phyloP scores from a whole-genome alignment of 2,329 filamentous ascomycete species.

The Claviceps sp. region DNA sequence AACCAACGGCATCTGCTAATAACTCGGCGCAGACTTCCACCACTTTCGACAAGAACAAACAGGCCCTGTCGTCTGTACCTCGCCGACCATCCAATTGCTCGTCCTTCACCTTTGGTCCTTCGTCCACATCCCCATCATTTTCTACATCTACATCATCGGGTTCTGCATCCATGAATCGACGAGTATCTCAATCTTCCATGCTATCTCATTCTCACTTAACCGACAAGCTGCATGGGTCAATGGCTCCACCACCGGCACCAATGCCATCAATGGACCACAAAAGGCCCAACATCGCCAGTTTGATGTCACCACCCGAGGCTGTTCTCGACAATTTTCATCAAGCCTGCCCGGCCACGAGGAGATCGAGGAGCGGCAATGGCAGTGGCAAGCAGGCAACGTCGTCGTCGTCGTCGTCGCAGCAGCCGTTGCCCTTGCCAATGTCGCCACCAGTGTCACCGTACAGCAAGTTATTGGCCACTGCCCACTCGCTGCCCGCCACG shows the following conservation, averaged over 20 bases:
- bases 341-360: conserved; percentile 2
- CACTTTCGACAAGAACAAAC: conserved; percentile 16
- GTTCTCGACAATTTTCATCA: conserved; percentile 38
- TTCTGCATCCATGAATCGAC: conserved; percentile 7
- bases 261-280: conserved; percentile 16
- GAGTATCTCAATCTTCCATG: conserved; percentile 13
- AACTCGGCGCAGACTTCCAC: conserved; percentile 9
- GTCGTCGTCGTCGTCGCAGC: conserved; percentile 19
- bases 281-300: conserved; percentile 37
- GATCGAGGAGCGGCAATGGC: conserved; percentile 10
- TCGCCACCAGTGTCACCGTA: conserved; percentile 46
- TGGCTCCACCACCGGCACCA: conserved; percentile 16
- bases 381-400: conserved; percentile 11
- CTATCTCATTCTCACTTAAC: conserved; percentile 12
- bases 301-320: conserved; percentile 51
- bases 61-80: conserved; percentile 6
- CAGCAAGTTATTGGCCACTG: conserved; percentile 25
- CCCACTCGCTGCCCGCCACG: conserved; percentile 16
- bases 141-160: conserved; percentile 6
- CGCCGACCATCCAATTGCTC: conserved; percentile 8
- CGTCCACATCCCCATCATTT: conserved; percentile 8
- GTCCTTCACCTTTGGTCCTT: neutral
- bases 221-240: conserved; percentile 12
- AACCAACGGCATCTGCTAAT: conserved; percentile 19
- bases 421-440: conserved; percentile 29